These are phyloP conservation scores for Vaccinium vitisidaea DNA, from an alignment of 148 eudicot species.

Conservation along the genomic window DNA sequence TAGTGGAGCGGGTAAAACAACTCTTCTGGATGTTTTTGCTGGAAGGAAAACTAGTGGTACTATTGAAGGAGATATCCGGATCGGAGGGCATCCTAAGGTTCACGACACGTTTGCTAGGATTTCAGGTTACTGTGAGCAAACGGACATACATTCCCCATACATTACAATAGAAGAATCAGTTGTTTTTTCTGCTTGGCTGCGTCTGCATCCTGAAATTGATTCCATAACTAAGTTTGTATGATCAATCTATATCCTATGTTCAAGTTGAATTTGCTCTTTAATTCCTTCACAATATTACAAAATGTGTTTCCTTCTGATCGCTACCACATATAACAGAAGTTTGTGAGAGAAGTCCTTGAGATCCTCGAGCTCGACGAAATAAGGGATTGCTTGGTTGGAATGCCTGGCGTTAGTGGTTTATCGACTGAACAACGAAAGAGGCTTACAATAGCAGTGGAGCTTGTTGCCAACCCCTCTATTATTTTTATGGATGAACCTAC, in stretches of 20 bases:
- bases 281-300: background rate
- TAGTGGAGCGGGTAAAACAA: constrained; percentile 95
- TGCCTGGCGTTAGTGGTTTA: constrained; percentile 66
- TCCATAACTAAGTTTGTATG: constrained; percentile 61
- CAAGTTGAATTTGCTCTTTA: background rate
- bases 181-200: constrained; percentile 86
- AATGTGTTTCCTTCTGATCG: background rate
- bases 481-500: constrained; percentile 95
- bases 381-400: constrained; percentile 68
- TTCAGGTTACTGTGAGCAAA: constrained; percentile 91
- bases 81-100: constrained; percentile 75
- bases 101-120: constrained; percentile 82
- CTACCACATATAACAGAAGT: constrained; percentile 37
- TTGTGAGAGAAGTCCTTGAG: constrained; percentile 71
- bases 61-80: constrained; percentile 66
- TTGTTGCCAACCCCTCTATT: constrained; percentile 87
- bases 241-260: background rate
- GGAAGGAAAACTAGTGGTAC: constrained; percentile 86
- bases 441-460: constrained; percentile 86
- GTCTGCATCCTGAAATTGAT: constrained; percentile 64
- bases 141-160: constrained; percentile 87
- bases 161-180: constrained; percentile 84
- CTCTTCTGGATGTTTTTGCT: constrained; percentile 86
- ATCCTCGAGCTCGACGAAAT: constrained; percentile 66
- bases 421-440: constrained; percentile 86